These are phyloP conservation scores for Dioszegia crocea DNA, from an alignment of 768 basidiomycete genomes.

Conservation along the genomic window DNA sequence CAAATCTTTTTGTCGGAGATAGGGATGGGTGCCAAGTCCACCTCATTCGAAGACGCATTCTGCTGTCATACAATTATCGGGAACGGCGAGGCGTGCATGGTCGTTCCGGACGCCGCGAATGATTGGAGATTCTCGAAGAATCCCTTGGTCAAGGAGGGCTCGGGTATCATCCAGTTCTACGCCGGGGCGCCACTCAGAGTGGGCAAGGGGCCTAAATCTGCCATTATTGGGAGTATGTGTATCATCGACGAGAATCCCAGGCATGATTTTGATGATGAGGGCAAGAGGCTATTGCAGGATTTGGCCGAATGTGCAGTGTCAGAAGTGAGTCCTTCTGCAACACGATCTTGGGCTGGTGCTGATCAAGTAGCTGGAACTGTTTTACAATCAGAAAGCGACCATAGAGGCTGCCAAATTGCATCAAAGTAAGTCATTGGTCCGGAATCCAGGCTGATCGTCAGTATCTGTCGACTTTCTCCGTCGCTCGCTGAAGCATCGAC, in stretches of 20 bases:
- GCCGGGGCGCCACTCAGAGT: slow-evolving; percentile 41
- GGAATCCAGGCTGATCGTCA: neutral
- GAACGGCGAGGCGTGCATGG: slow-evolving; percentile 32
- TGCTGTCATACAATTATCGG: slow-evolving; percentile 43
- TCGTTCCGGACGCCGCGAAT: slow-evolving; percentile 27
- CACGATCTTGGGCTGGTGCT: neutral
- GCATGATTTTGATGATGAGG: slow-evolving; percentile 24
- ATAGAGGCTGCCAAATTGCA: slow-evolving; percentile 40
- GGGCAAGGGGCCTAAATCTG: slow-evolving; percentile 24
- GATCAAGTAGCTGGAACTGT: slow-evolving; percentile 34
- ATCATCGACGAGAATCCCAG: slow-evolving; percentile 40
- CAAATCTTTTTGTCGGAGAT: slow-evolving; percentile 38
- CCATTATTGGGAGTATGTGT: slow-evolving; percentile 44
- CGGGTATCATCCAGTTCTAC: slow-evolving; percentile 33
- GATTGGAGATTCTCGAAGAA: slow-evolving; percentile 47
- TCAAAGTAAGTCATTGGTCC: slow-evolving; percentile 35
- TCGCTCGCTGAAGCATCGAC: slow-evolving; percentile 40
- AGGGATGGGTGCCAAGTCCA: slow-evolving; percentile 15
- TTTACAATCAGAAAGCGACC: slow-evolving; percentile 38
- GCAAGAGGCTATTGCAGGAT: slow-evolving; percentile 30
- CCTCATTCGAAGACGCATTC: slow-evolving; percentile 32
- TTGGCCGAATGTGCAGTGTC: slow-evolving; percentile 43
- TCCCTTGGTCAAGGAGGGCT: slow-evolving; percentile 24
- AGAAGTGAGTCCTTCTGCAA: slow-evolving; percentile 23
- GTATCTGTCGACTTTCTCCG: slow-evolving; percentile 48